Evolutionary conservation across 2,329 filamentous ascomycete species (phyloP).

Genomic region (Didymella pomorum): DNA sequence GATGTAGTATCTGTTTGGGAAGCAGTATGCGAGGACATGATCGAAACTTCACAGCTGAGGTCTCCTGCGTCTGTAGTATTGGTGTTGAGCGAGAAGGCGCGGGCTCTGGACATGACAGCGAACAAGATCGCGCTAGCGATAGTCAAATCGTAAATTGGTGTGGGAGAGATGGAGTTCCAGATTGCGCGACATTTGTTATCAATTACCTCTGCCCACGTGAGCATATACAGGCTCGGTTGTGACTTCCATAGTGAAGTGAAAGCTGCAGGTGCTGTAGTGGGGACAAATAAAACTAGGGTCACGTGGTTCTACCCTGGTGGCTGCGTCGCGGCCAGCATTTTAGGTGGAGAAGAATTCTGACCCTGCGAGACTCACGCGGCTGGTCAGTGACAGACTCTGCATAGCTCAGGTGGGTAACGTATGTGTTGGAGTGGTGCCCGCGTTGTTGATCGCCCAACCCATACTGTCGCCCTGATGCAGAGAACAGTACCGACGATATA

Average conservation of each 20-base stretch:
- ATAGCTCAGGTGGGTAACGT: not conserved
- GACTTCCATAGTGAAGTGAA: conserved; percentile 2
- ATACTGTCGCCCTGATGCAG: not conserved
- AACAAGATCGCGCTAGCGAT: not conserved
- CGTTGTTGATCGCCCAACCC: not conserved
- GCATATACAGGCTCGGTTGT: not conserved
- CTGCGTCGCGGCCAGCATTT: not conserved
- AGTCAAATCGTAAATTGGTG: not conserved
- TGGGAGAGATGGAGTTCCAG: not conserved
- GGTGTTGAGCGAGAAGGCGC: not conserved
- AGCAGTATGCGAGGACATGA: not conserved
- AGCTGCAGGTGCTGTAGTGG: not conserved
- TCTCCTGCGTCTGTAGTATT: not conserved
- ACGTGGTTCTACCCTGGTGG: not conserved
- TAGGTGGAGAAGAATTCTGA: not conserved
- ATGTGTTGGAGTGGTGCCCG: conserved; percentile 2
- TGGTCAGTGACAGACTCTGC: not conserved
- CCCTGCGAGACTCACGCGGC: not conserved
- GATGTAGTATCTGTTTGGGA: conserved; percentile 9
- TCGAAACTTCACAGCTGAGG: not conserved
- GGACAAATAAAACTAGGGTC: not conserved
- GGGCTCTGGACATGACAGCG: not conserved
- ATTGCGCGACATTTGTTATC: not conserved
- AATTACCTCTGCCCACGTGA: conserved; percentile 1
- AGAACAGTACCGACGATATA: not conserved